Conservation (phyloP, 345 rosid genomes). For the Anastatica hierochuntica region DNA sequence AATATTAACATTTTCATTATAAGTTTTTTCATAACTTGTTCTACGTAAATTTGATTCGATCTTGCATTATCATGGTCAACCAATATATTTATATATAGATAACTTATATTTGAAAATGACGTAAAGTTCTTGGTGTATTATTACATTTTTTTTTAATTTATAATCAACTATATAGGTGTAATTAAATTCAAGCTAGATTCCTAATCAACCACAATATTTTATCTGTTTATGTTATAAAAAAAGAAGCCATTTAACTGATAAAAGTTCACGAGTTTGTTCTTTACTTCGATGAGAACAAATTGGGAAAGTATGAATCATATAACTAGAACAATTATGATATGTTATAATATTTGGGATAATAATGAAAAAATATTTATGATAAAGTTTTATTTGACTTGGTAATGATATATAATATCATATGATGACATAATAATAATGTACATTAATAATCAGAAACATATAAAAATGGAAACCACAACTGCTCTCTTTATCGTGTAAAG, state of each 20-base stretch:
- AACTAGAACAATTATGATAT: background rate
- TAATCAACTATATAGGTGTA: background rate
- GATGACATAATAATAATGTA: background rate
- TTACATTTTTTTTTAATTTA: background rate
- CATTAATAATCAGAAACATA: background rate
- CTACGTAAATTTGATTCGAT: constrained; percentile 20
- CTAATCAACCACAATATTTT: background rate
- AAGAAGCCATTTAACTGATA: too few relatives aligned
- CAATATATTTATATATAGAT: background rate
- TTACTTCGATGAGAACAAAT: background rate
- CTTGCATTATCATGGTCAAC: constrained; percentile 19
- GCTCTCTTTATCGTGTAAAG: constrained; percentile 21
- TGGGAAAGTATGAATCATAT: background rate
- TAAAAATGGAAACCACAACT: constrained; percentile 21
- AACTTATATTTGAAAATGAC: constrained; percentile 16
- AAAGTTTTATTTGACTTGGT: constrained; percentile 1
- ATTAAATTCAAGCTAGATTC: constrained; percentile 13
- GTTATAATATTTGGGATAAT: background rate
- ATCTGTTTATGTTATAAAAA: background rate
- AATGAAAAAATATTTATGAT: background rate
- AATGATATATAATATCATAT: background rate
- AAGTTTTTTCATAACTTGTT: constrained; percentile 3
- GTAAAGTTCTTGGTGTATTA: background rate
- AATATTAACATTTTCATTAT: constrained; percentile 4
- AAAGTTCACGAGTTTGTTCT: background rate